Conservation (phyloP, 768 basidiomycete species). For the Xerocomellus amylosporus region DNA sequence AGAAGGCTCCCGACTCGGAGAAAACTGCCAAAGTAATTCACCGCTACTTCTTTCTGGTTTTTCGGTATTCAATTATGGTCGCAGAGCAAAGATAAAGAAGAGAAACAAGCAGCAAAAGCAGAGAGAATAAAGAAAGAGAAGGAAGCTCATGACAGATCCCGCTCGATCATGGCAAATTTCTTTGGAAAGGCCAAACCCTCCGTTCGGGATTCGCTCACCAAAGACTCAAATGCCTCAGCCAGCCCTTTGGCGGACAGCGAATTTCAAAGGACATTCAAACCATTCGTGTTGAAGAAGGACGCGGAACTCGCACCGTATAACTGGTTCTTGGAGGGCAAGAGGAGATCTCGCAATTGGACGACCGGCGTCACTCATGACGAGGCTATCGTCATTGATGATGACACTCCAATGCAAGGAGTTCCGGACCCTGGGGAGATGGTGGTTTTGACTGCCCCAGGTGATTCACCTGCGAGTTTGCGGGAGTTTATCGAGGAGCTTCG, state of each 20-base stretch:
- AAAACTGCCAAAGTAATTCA: slow-evolving; percentile 37
- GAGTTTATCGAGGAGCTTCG: slow-evolving; percentile 30
- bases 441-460: background rate
- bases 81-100: slow-evolving; percentile 67
- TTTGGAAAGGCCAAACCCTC: slow-evolving; percentile 61
- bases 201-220: slow-evolving; percentile 21
- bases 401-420: slow-evolving; percentile 11
- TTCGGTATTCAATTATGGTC: slow-evolving; percentile 1
- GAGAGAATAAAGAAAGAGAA: slow-evolving; percentile 73
- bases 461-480: slow-evolving; percentile 11
- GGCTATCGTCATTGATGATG: slow-evolving; percentile 61
- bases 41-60: background rate
- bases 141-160: slow-evolving; percentile 69
- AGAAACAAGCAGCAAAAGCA: slow-evolving; percentile 63
- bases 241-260: slow-evolving; percentile 49
- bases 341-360: slow-evolving; percentile 20
- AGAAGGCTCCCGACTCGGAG: slow-evolving; percentile 54
- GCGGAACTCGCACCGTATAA: slow-evolving; percentile 70
- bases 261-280: slow-evolving; percentile 73
- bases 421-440: background rate
- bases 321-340: slow-evolving; percentile 49
- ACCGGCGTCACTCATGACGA: slow-evolving; percentile 34
- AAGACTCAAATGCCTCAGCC: slow-evolving; percentile 27
- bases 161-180: slow-evolving; percentile 74
- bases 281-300: slow-evolving; percentile 77